Evolutionary conservation across 2,329 filamentous ascomycete species (phyloP), one percentile per base, ranked within the genome.

Genomic region (Penicillium sp.): DNA sequence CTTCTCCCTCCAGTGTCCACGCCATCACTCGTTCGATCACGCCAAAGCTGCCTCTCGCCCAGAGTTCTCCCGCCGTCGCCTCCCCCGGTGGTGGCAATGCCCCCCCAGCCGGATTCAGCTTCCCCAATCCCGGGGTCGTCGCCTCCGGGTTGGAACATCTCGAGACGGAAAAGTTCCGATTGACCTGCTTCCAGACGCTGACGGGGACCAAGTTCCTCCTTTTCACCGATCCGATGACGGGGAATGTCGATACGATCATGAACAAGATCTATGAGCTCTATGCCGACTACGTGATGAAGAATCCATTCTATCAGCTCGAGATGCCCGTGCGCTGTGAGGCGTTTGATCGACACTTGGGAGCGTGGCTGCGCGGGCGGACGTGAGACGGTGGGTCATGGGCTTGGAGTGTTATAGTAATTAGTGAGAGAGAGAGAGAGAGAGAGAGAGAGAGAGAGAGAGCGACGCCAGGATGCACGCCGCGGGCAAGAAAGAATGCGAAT

Each of bases 221-320:
- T 46, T 96, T 98, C 67, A 96, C 93, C 47, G 93, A 97, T 70
- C 84, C 84, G 12, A 82, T 88, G 55, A 90, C 94, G 73, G 81
- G 57, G 26, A 95, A 94, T 63, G 84, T 94, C 35, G 93, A 97
- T 61, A 78, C 82, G 9, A 85, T 91, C 39, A 84, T 95, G 59
- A 80, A 83, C 65, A 86, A 83, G 68, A 85, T 96, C 61, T 97
- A 98, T 68, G 93, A 97, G 68, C 73, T 97, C 45, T 98, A 97
- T 73, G 81, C 88, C 43, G 93, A 98, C 70, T 97, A 88, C 67
- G 93, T 98, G 59, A 97, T 96, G 89, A 98, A 97, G 78, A 98
- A 98, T 69, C 93, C 93, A 1, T 98, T 98, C 66, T 97, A 97
- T 73, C 90, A 93, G 64, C 77, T 95, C 48, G 93, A 98, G 74